phyloP scores from a whole-genome alignment of 148 eudicot genomes.

The Heliosperma pusillum region DNA sequence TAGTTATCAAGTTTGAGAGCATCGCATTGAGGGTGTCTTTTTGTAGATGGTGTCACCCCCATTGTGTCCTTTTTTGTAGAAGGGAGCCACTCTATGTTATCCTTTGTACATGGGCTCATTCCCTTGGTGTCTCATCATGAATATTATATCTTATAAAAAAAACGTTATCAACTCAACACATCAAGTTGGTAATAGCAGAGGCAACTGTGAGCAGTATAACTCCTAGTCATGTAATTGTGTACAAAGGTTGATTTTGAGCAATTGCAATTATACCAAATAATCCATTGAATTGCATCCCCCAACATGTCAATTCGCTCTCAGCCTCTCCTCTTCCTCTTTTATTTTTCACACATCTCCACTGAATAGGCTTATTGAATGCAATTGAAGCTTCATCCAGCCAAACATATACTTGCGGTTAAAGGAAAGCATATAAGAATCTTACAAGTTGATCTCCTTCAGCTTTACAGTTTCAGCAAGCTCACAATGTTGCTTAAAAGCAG shows the following conservation, averaged over 20 bases:
- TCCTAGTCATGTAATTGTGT: not conserved
- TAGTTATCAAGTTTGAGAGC: too few species aligned
- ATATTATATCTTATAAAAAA: too few species aligned
- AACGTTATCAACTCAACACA: not conserved
- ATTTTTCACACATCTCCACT: too few species aligned
- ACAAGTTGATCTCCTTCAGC: conserved; percentile 93
- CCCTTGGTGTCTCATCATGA: too few species aligned
- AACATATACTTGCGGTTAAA: not conserved
- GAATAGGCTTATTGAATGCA: not conserved
- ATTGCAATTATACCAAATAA: not conserved
- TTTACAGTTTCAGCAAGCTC: conserved; percentile 86
- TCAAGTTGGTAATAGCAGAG: not conserved
- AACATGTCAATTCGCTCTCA: not conserved
- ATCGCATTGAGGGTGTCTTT: too few species aligned
- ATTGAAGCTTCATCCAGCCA: not conserved
- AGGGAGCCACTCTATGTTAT: too few species aligned
- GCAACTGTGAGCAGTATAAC: not conserved
- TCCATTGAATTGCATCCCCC: not conserved
- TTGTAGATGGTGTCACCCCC: too few species aligned
- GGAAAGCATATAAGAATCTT: conserved; percentile 28
- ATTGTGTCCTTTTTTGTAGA: too few species aligned
- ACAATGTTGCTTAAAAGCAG: conserved; percentile 84
- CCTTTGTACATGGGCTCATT: too few species aligned
- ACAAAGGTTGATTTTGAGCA: not conserved
- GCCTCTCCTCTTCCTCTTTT: too few species aligned